Evolutionary conservation across 257 asterid genomes (phyloP).

Genomic region (Perilla frutescens): DNA sequence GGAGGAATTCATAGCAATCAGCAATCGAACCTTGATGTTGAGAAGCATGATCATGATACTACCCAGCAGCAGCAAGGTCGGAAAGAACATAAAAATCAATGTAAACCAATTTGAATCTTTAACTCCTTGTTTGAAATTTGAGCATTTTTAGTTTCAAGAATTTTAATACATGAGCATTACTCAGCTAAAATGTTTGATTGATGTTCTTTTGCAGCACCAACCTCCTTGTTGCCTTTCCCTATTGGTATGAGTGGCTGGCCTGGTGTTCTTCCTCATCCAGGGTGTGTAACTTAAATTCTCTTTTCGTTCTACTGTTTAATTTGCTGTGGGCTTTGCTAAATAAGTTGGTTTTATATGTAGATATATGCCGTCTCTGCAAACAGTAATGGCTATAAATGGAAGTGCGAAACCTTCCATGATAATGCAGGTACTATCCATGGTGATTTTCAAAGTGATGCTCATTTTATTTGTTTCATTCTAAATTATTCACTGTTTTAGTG

Average conservation of each 20-base stretch:
- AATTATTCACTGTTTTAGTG: conserved; percentile 5
- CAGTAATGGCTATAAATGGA: conserved; percentile 43
- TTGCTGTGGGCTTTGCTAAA: conserved; percentile 27
- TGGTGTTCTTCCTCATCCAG: conserved; percentile 50
- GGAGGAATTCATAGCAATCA: conserved; percentile 25
- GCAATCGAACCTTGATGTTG: conserved; percentile 37
- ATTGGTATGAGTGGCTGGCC: conserved; percentile 51
- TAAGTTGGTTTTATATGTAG: conserved; percentile 42
- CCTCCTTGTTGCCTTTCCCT: conserved; percentile 43
- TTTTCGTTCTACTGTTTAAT: conserved; percentile 21
- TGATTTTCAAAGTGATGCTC: background rate
- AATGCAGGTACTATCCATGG: conserved; percentile 43
- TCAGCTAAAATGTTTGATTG: conserved; percentile 12
- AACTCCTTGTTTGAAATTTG: background rate
- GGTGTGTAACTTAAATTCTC: conserved; percentile 42
- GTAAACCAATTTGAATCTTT: conserved; percentile 35
- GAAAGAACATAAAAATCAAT: conserved; percentile 48
- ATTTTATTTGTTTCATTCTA: conserved; percentile 12
- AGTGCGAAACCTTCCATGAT: conserved; percentile 42
- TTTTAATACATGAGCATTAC: background rate
- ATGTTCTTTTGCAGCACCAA: conserved; percentile 47
- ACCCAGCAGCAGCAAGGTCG: conserved; percentile 37
- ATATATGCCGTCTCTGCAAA: conserved; percentile 40
- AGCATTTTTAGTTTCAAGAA: background rate
- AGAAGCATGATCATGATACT: conserved; percentile 39